Percentiles rank a stretch among this genome's conserved stretches.
Conservation (phyloP, 2,329 filamentous ascomycete genomes). For the Colletotrichum nymphaeae region DNA sequence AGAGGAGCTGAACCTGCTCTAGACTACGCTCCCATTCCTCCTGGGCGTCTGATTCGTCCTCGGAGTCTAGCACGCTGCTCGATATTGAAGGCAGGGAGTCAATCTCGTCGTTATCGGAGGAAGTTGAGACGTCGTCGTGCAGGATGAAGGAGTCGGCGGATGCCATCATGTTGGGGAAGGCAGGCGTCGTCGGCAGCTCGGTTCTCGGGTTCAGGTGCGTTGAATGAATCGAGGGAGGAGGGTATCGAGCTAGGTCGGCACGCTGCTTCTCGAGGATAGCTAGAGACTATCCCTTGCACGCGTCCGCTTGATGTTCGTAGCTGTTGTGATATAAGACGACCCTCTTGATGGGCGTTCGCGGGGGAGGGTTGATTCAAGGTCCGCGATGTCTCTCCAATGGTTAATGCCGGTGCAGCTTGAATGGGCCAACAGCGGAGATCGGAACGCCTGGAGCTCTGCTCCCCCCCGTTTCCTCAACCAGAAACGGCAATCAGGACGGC, state of each 20-base stretch:
- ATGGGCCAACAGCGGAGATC: conserved; percentile 3
- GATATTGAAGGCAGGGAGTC: conserved; percentile 74
- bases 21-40: conserved; percentile 94
- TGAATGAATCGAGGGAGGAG: not conserved
- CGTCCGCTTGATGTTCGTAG: not conserved
- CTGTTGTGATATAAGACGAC: not conserved
- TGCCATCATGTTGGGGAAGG: conserved; percentile 45
- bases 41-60: conserved; percentile 85
- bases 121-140: conserved; percentile 54
- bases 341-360: conserved; percentile 5
- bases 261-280: not conserved
- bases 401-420: conserved; percentile 8
- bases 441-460: conserved; percentile 20
- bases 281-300: not conserved
- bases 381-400: conserved; percentile 29
- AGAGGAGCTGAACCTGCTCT: conserved; percentile 90
- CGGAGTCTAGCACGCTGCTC: conserved; percentile 58
- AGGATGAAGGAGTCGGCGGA: conserved; percentile 63
- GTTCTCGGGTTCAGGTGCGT: conserved; percentile 11
- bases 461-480: conserved; percentile 10
- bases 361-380: conserved; percentile 9
- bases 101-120: conserved; percentile 67
- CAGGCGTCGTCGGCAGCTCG: conserved; percentile 33
- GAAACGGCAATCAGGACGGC: conserved; percentile 18
- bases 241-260: not conserved